phyloP scores from a whole-genome alignment of 352 stramenopile genomes.

The Globisporangium apiculatum region DNA sequence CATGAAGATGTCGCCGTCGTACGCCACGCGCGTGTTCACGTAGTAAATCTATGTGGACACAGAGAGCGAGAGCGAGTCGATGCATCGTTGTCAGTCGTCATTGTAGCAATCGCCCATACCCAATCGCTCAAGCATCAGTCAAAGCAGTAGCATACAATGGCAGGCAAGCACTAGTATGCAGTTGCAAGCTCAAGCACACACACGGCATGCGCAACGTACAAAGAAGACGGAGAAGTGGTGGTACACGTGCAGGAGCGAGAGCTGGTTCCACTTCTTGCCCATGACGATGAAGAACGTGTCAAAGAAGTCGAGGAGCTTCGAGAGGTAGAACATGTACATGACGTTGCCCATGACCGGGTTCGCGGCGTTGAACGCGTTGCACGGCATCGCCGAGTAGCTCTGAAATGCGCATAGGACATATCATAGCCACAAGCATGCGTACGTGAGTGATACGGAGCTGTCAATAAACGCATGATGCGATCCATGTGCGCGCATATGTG shows the following conservation, averaged over 20 bases:
- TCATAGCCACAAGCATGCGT: too few species aligned
- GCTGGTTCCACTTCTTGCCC: slow-evolving; percentile 96
- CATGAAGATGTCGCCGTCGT: slow-evolving; percentile 96
- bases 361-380: slow-evolving; percentile 86
- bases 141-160: background rate
- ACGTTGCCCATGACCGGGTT: slow-evolving; percentile 93
- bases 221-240: slow-evolving; percentile 97
- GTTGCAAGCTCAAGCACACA: too few species aligned
- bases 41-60: slow-evolving; percentile 84
- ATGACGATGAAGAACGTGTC: slow-evolving; percentile 98
- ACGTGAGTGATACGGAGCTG: too few species aligned
- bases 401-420: too few species aligned
- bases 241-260: slow-evolving; percentile 97
- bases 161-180: too few species aligned
- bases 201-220: slow-evolving; percentile 11
- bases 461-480: too few species aligned
- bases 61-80: background rate
- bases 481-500: too few species aligned
- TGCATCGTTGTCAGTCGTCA: background rate
- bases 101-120: background rate
- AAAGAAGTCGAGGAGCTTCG: slow-evolving; percentile 91
- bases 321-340: slow-evolving; percentile 98
- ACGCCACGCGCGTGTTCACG: slow-evolving; percentile 91
- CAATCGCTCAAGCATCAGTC: too few species aligned
- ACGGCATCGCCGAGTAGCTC: slow-evolving; percentile 91